Evolutionary conservation across 2,329 filamentous ascomycete species (phyloP), one percentile per base, ranked within the genome.

Genomic region (Westerdykella aurantiaca): DNA sequence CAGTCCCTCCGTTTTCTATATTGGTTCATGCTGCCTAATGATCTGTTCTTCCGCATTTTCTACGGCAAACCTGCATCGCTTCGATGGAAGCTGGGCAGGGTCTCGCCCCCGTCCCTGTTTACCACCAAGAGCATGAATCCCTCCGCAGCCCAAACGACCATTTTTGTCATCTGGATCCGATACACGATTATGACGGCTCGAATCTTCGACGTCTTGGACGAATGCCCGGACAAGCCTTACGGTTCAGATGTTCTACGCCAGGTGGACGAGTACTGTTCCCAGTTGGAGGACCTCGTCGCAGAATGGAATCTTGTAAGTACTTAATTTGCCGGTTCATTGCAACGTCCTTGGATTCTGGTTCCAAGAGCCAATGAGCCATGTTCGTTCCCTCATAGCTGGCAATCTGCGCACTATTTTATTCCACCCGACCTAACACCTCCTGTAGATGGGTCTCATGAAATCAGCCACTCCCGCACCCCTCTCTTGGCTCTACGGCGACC

Each of bases 41-140:
- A 63, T 34, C 45, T 50, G 2, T 17, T 60, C 13, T 62, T 61
- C 38, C 57, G 58, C 2, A 29, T 62, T 9, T 60, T 63, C 34
- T 61, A 54, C 33, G 51, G 48, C 4, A 63, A 60, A 29, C 60
- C 58, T 22, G 47, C 51, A 2, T 45, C 55, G 14, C 29, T 61
- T 7, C 43, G 46, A 17, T 61, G 52, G 51, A 42, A 40, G 5
- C 42, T 52, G 7, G 41, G 47, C 14, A 51, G 51, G 7, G 49
- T 63, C 16, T 51, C 47, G 18, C 48, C 56, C 13, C 58, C 60
- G 9, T 18, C 47, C 11, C 34, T 61, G 9, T 43, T 62, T 14
- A 51, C 46, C 14, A 12, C 43, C 1, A 25, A 35, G 3, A 51
- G 55, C 33, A 47, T 60, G 46, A 51, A 58, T 7, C 57, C 57